Evolutionary conservation across 176 grass and related monocot species (phyloP), one percentile per base, ranked within the genome.

Genomic region (Elaeis guineensis): DNA sequence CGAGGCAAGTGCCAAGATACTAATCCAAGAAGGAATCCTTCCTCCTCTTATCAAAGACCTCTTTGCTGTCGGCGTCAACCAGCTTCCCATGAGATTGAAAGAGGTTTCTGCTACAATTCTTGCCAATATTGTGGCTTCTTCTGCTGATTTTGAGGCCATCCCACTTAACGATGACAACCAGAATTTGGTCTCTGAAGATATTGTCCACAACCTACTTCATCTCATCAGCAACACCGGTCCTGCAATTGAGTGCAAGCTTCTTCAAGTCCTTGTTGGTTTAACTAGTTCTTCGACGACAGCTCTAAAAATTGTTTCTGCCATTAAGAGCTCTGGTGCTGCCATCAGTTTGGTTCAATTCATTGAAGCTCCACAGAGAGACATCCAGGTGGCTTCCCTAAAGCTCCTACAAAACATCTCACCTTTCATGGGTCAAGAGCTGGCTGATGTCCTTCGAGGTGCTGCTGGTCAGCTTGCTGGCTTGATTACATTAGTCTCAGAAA

Each of bases 311-410:
- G 90, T 84, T 14, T 55, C 71, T n/a, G 79, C 74, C 16, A 57
- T 95, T 61, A 89, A 71, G 57, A 90, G 79, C 82, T 95, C 86
- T 50, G 90, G 86, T 21, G 90, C 90, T 0, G 76, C 78, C 50
- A 90, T 83, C 71, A 86, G 90, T 70, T 59, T 95, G n/a, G 61
- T 86, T 68, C 90, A 89, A 70, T 95, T 90, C 79, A 74, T 90
- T 51, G 90, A 90, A 65, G 90, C 90, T 1, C 58, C 78, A 30
- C 82, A 90, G 63, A 73, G 63, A 54, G 90, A 95, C 19, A 86
- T 86, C 74, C 82, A 86, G 54, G 69, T 86, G 1, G 86, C 84
- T 58, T 79, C 90, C 51, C 61, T 95, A 25, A 95, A 81, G 64
- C 82, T 95, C 14, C 71, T 89, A 50, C 69, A 81, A 58, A 95